Base-by-base conservation (phyloP, 306 rosid species). In the Geum urbanum region DNA sequence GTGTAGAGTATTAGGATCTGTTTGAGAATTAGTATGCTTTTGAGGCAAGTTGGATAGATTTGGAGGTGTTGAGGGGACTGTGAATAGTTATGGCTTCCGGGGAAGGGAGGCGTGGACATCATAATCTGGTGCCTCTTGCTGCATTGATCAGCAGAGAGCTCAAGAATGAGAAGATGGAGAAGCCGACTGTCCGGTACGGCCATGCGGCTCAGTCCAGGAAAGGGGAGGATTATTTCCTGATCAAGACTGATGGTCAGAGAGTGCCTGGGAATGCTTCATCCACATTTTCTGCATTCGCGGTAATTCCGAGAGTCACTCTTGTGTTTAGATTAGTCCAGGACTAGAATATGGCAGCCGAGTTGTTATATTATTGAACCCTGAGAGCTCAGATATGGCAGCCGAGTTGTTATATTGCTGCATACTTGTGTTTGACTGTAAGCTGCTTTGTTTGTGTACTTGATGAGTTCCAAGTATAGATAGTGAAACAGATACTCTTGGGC, bases 121-220 rank as follows among this genome's bases (percentile, higher is more conserved):
- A 87, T 73, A 85, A 84, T 75, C 87, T 90, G 71, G 91, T 90
- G 74, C 98, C 97, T 80, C 94, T 92, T 68, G 97, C 98, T 81
- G 92, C 92, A 14, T 80, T 92, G 81, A 86, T 88, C 43, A 86
- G 91, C 80, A 82, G 87, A 73, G 98, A 94, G 83, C 84, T 87
- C 85, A 90, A 81, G 88, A 88, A 65, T 72, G 98, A 90, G 89
- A 94, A 78, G 87, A 84, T 90, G 96, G 97, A 87, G 79, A 94
- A 90, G 75, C 98, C 98, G 4, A 88, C 82, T 54, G 77, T 94
- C 63, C 87, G 88, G 71, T 77, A 74, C 77, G 98, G 97, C 0
- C 84, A 86, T 72, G 97, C 98, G 9, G 97, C 92, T 68, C 96
- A 90, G 76, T 90, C 98, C 71, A 90, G 67, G 80, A 94, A 94